Evolutionary conservation across 202 grass and related monocot species (phyloP), one percentile per base, ranked within the genome.

Genomic region (Setaria italica): DNA sequence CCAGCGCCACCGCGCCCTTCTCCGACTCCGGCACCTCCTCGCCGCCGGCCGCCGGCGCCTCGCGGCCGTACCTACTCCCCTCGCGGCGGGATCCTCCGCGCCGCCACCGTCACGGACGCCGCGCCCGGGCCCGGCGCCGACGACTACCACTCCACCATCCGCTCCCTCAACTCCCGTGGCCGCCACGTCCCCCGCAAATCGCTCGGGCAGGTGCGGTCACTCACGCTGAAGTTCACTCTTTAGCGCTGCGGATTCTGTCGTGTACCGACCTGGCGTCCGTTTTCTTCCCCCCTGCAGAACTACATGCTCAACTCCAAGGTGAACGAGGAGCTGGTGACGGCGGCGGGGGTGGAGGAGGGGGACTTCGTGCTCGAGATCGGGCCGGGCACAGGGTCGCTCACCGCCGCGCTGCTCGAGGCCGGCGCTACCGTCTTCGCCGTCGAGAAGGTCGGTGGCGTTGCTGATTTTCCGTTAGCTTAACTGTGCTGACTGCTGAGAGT

Each of bases 351-450:
- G 16, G 86, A 86, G 66, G 88, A 92, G 7, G 96, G 93, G 4
- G 96, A 94, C 70, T 88, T 99, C 81, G 91, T 99, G 55, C 91
- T 96, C 51, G 93, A 99, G 90, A 99, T 96, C 1, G 93, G 96
- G 9, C 96, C 93, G 30, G 93, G 93, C 0, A 94, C 93, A 8
- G 97, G 97, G 10, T 96, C 97, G 9, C 92, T 96, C 58, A 99
- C 91, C 11, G 90, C 88, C 25, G 89, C 85, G 9, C 84, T 96
- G 78, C 88, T 99, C 19, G 66, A 88, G 55, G 88, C 88, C 1
- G 97, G 97, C 5, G 90, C 93, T 43, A 94, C 88, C 7, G 87
- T 99, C 53, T 74, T 99, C 53, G 96, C 96, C 9, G 87, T 96
- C 70, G 93, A 96, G 80, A 96, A 99, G 93, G 96, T 99, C 42